Conservation (phyloP, 139 green algal species). For the Asterochloris erici region DNA sequence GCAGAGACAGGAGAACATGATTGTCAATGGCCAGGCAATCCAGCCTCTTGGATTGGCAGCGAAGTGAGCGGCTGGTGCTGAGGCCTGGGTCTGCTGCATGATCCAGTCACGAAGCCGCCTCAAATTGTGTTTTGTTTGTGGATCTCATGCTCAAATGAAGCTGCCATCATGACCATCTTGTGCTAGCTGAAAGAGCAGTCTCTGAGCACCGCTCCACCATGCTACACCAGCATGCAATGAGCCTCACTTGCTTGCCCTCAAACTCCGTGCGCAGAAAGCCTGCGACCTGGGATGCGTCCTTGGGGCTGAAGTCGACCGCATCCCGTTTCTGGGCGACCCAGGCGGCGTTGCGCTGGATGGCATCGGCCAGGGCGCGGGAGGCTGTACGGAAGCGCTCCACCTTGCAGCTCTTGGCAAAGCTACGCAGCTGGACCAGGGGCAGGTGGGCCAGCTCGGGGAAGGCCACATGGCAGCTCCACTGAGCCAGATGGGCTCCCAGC, state of each 20-base stretch:
- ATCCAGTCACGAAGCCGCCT: neutral
- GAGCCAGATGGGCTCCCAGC: slow-evolving; percentile 72
- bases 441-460: slow-evolving; percentile 91
- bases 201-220: neutral
- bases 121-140: neutral
- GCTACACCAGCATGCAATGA: neutral
- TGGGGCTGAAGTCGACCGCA: slow-evolving; percentile 69
- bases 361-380: slow-evolving; percentile 45
- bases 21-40: too few relatives aligned
- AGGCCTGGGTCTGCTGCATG: neutral
- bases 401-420: slow-evolving; percentile 70
- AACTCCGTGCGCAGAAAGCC: slow-evolving; percentile 47
- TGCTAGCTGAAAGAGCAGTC: neutral
- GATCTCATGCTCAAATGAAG: neutral
- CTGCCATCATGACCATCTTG: neutral
- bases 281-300: slow-evolving; percentile 52
- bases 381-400: slow-evolving; percentile 74
- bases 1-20: too few relatives aligned
- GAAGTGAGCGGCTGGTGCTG: too few relatives aligned
- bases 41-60: too few relatives aligned
- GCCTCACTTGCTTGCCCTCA: slow-evolving; percentile 32
- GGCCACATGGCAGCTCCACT: slow-evolving; percentile 71
- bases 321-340: slow-evolving; percentile 65
- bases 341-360: slow-evolving; percentile 54
- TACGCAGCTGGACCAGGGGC: slow-evolving; percentile 55